Evolutionary conservation across 495 filamentous ascomycete genomes (phyloP), one percentile per base, ranked within the genome.

Genomic region (Aspergillus kassunensis): DNA sequence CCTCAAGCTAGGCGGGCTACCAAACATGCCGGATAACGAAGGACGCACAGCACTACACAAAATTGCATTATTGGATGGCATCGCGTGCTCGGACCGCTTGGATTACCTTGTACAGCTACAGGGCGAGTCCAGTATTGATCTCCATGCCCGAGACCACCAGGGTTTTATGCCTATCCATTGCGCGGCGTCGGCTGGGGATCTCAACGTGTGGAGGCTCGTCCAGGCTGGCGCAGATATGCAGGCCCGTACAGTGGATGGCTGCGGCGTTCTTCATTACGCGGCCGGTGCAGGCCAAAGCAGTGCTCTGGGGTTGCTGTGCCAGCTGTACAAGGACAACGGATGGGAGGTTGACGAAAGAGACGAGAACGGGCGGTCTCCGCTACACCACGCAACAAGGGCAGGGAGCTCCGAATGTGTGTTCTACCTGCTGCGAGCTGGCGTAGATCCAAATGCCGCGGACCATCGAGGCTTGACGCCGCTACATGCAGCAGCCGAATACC

Each of bases 121-220:
- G 15, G 15, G 20, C 5, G 62, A 58, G 18, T 57, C 58, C 13
- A 56, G 52, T 11, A 73, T 91, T 46, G 86, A 95, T 61, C 68
- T 93, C 57, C 92, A 93, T 67, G 81, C 84, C 13, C 80, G 81
- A 34, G 90, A 95, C 56, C 81, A 81, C 47, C 85, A 90, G 55
- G 90, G 89, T 19, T 91, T 93, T 56, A 91, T 86, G 2, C 83
- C 89, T 7, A 72, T 95, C 13, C 89, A 95, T 64, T 62, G 91
- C 18, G 89, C 89, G 19, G 31, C 52, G 13, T 33, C 48, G 27
- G 16, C 46, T 0, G 54, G 50, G 16, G 51, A 44, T 6, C 16
- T 24, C 9, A 49, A 49, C 34, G 35, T 45, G 7, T 29, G 24
- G 13, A 45, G 15, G 21, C 24, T 58, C 16, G 36, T 54, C 18